phyloP scores from a whole-genome alignment of 2,329 filamentous ascomycete genomes.

The Sclerotinia trifoliorum region DNA sequence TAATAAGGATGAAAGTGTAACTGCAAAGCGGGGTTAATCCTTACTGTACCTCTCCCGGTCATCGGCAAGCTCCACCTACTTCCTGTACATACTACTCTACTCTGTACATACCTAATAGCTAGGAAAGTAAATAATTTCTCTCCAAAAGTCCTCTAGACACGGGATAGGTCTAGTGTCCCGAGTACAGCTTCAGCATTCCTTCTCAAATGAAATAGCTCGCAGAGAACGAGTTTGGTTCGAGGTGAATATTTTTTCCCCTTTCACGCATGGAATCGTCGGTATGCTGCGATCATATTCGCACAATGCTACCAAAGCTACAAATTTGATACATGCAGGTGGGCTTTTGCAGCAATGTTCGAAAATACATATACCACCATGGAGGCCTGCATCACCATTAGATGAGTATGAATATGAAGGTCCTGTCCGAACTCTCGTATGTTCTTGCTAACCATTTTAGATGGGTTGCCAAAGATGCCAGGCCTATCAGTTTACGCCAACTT shows the following conservation, averaged over 20 bases:
- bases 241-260: constrained; percentile 18
- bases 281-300: constrained; percentile 41
- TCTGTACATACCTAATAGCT: neutral
- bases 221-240: constrained; percentile 5
- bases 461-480: constrained; percentile 87
- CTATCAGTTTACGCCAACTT: constrained; percentile 93
- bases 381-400: constrained; percentile 62
- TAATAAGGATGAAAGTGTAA: neutral
- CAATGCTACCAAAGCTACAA: constrained; percentile 36
- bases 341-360: constrained; percentile 22
- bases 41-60: neutral
- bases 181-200: neutral
- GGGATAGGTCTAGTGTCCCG: neutral
- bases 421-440: neutral
- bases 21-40: constrained; percentile 11
- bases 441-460: constrained; percentile 57
- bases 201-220: constrained; percentile 2
- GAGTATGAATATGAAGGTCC: constrained; percentile 50
- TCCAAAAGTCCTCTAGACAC: neutral
- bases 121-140: neutral
- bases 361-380: constrained; percentile 50
- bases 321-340: constrained; percentile 31
- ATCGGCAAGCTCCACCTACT: neutral
- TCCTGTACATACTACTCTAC: neutral
- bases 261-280: constrained; percentile 38